Percentiles rank a stretch among this genome's conserved stretches.
These are phyloP conservation scores for Carpinus viminea DNA, from an alignment of 306 rosid genomes.

Conservation along the genomic window DNA sequence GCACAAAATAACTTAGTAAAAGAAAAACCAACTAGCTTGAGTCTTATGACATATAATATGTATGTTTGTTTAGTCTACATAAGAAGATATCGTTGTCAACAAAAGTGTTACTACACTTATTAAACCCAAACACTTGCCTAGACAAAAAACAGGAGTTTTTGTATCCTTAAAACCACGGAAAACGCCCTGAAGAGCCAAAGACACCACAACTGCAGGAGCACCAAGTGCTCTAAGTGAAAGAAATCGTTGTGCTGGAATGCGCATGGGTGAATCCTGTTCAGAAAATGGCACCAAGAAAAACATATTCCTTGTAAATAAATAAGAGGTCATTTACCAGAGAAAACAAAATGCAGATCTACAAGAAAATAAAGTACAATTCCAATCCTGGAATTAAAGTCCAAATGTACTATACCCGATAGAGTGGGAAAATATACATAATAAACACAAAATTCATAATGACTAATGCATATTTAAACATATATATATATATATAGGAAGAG, in stretches of 20 bases:
- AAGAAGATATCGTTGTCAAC: background rate
- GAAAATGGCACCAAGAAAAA: constrained; percentile 12
- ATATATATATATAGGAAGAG: background rate
- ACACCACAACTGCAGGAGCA: constrained; percentile 96
- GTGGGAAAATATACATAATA: background rate
- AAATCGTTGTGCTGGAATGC: constrained; percentile 56
- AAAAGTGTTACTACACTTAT: background rate
- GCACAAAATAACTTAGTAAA: constrained; percentile 17
- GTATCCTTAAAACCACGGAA: constrained; percentile 99
- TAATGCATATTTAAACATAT: too few species aligned
- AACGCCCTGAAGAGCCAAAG: constrained; percentile 97
- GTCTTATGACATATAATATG: constrained; percentile 5
- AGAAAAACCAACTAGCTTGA: background rate
- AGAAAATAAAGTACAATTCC: background rate
- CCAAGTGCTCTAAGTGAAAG: constrained; percentile 85
- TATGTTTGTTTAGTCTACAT: background rate
- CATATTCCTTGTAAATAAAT: background rate
- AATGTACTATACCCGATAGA: background rate
- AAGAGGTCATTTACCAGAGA: background rate
- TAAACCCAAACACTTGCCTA: constrained; percentile 58
- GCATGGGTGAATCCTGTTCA: constrained; percentile 71
- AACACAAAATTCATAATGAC: background rate
- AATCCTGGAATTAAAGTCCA: background rate
- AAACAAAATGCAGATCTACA: constrained; percentile 2
- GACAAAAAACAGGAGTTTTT: constrained; percentile 81